phyloP scores from a whole-genome alignment of 148 eudicot genomes.

The Persicaria tinctoria region DNA sequence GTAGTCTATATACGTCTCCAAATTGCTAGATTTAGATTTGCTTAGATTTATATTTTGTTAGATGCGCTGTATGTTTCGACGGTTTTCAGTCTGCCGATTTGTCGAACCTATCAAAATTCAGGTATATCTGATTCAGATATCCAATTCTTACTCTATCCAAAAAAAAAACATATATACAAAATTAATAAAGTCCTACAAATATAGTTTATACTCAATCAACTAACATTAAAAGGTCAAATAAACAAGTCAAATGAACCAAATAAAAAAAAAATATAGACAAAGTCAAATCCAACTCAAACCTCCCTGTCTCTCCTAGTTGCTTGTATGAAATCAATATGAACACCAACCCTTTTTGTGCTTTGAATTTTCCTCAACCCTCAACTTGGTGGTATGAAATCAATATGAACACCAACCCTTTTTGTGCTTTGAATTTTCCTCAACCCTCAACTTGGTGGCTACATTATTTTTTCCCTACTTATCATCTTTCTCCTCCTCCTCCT shows the following conservation, averaged over 20 bases:
- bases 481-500: neutral
- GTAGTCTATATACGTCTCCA: too few species aligned
- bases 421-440: neutral
- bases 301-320: neutral
- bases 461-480: neutral
- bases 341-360: neutral
- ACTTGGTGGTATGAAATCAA: neutral
- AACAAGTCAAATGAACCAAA: neutral
- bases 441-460: neutral
- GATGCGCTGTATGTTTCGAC: too few species aligned
- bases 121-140: too few species aligned
- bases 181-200: neutral
- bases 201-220: neutral
- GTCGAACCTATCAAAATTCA: too few species aligned
- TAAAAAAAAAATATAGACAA: neutral
- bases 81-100: too few species aligned
- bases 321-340: conserved; percentile 6
- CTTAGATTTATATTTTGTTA: too few species aligned
- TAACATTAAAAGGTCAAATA: neutral
- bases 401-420: neutral
- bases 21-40: too few species aligned
- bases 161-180: neutral
- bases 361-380: conserved; percentile 1
- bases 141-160: too few species aligned
- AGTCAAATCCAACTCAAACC: neutral